Percentiles rank a stretch among this genome's conserved stretches.
Conservation (phyloP, 1,139 yeast genomes). For the Pichia sp. region DNA sequence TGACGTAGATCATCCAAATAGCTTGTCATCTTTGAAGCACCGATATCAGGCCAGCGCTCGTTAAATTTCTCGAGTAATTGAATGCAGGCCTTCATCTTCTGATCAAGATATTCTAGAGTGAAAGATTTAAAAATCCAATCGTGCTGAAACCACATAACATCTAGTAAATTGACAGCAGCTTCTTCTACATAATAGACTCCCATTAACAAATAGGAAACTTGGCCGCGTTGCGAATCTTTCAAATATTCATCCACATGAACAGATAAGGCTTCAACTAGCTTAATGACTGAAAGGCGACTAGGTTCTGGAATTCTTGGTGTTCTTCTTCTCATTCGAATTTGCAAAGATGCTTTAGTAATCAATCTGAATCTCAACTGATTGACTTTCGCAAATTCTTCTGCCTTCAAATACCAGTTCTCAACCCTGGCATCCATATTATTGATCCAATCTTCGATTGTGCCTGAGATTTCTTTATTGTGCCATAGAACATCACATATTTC, state of each 20-base stretch:
- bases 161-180: constrained; percentile 19
- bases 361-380: constrained; percentile 23
- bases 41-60: constrained; percentile 25
- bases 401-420: constrained; percentile 21
- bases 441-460: constrained; percentile 18
- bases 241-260: constrained; percentile 21
- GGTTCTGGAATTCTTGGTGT: constrained; percentile 23
- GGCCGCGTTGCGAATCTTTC: constrained; percentile 19
- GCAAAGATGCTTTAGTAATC: constrained; percentile 22
- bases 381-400: constrained; percentile 24
- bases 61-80: constrained; percentile 15
- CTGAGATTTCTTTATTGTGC: constrained; percentile 16
- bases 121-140: constrained; percentile 21
- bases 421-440: constrained; percentile 17
- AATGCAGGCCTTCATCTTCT: constrained; percentile 17
- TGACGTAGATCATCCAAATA: constrained; percentile 10
- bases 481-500: constrained; percentile 21
- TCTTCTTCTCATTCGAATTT: constrained; percentile 19
- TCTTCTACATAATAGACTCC: constrained; percentile 22
- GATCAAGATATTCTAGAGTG: constrained; percentile 13
- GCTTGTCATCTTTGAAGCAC: constrained; percentile 14
- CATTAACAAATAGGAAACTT: constrained; percentile 21
- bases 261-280: constrained; percentile 16
- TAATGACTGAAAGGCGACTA: constrained; percentile 14
- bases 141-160: constrained; percentile 22